Conservation (phyloP, 441 rosid genomes). For the Corymbia citriodora region DNA sequence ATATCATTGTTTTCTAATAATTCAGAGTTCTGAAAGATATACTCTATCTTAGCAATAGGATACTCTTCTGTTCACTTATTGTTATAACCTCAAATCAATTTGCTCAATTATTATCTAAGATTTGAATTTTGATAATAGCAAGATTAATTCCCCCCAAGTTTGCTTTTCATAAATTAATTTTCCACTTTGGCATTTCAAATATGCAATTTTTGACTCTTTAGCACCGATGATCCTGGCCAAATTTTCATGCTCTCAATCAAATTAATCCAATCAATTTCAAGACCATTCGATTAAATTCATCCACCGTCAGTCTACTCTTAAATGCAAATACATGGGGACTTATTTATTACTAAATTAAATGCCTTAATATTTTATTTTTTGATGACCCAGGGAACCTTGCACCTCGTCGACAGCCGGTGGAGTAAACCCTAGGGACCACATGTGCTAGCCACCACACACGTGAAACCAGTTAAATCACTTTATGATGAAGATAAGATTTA, state of each 20-base stretch:
- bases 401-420: too few species aligned
- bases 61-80: neutral
- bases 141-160: too few species aligned
- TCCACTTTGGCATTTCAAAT: neutral
- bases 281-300: neutral
- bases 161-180: neutral
- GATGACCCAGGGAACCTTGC: too few species aligned
- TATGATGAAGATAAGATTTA: too few species aligned
- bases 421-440: too few species aligned
- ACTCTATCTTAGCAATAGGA: neutral
- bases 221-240: neutral
- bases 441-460: too few species aligned
- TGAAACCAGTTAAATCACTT: too few species aligned
- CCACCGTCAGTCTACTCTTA: accelerated
- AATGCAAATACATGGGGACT: neutral
- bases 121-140: neutral
- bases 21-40: accelerated
- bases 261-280: neutral
- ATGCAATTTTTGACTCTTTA: accelerated
- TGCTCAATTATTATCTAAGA: neutral
- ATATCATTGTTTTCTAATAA: neutral
- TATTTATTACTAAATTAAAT: neutral
- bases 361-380: neutral
- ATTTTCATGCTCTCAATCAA: neutral
- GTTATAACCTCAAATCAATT: accelerated